These are phyloP conservation scores for Entomortierella lignicola DNA, from an alignment of 192 early-diverging fungal species.

Conservation along the genomic window DNA sequence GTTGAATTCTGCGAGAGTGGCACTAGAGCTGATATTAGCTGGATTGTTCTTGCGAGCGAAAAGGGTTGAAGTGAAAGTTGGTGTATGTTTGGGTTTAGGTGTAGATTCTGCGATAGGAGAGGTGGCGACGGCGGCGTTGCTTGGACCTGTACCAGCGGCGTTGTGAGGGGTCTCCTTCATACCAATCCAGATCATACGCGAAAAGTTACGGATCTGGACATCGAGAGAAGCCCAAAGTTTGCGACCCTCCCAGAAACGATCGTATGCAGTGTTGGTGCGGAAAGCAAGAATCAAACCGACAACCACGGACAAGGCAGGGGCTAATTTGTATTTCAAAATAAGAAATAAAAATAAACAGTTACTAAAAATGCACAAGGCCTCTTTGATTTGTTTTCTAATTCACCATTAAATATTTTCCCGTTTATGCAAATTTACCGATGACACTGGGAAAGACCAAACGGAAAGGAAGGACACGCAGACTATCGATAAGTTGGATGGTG, in stretches of 20 bases:
- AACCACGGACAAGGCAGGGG: slow-evolving; percentile 51
- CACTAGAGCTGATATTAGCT: neutral
- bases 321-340: neutral
- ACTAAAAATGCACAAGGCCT: neutral
- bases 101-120: neutral
- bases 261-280: slow-evolving; percentile 56
- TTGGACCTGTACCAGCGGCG: neutral
- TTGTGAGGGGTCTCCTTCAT: slow-evolving; percentile 39
- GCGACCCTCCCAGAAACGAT: slow-evolving; percentile 58
- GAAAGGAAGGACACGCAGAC: neutral
- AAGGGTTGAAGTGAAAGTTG: slow-evolving; percentile 7
- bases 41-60: slow-evolving; percentile 30
- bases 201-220: slow-evolving; percentile 54
- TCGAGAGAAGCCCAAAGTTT: slow-evolving; percentile 52
- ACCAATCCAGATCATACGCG: slow-evolving; percentile 55
- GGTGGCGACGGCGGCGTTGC: slow-evolving; percentile 13
- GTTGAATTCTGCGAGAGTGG: slow-evolving; percentile 21
- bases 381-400: neutral
- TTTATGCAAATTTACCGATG: slow-evolving; percentile 32
- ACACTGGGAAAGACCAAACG: slow-evolving; percentile 22
- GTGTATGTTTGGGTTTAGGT: neutral
- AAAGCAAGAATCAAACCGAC: slow-evolving; percentile 53
- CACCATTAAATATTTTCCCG: neutral
- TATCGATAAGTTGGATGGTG: slow-evolving; percentile 14
- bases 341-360: neutral